A percentile compares a stretch with the other conserved stretches of the same genome.
phyloP scores from a whole-genome alignment of 1,284 basidiomycete species.

The Cutaneotrichosporon dermatis region DNA sequence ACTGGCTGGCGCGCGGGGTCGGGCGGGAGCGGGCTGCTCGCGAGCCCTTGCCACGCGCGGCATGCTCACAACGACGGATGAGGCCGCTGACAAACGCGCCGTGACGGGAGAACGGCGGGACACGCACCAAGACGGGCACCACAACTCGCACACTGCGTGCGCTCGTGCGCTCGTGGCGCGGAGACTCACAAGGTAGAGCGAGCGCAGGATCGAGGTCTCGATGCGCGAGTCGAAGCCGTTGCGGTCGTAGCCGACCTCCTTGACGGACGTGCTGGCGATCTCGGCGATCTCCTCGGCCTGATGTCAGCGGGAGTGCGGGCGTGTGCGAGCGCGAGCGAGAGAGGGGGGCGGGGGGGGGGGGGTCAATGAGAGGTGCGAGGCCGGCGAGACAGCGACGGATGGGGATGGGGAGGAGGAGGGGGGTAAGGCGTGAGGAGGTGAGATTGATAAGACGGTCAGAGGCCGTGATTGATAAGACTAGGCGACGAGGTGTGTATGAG shows the following conservation, averaged over 20 bases:
- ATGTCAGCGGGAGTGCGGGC: neutral
- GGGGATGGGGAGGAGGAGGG: neutral
- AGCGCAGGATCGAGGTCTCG: conserved; percentile 68
- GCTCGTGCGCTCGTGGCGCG: no score
- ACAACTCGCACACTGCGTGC: neutral
- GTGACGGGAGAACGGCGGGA: no score
- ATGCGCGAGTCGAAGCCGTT: conserved; percentile 87
- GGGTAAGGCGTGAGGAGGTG: neutral
- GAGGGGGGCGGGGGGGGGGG: neutral
- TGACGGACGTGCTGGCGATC: conserved; percentile 1
- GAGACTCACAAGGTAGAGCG: conserved; percentile 74
- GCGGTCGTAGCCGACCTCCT: conserved; percentile 65
- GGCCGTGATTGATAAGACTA: no score
- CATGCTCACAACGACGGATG: no score
- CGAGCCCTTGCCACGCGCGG: no score
- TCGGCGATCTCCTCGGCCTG: conserved; percentile 3
- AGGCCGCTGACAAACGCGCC: neutral
- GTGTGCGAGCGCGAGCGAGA: neutral
- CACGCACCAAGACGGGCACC: neutral
- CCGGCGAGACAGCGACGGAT: neutral
- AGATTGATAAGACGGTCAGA: no score
- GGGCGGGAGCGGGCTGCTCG: no score
- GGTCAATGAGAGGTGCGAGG: neutral
- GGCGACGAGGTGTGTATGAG: no score
- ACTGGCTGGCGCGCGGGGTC: no score